Base-by-base conservation (phyloP, 2,329 filamentous ascomycete genomes). In the Thielaviopsis cerberus region DNA sequence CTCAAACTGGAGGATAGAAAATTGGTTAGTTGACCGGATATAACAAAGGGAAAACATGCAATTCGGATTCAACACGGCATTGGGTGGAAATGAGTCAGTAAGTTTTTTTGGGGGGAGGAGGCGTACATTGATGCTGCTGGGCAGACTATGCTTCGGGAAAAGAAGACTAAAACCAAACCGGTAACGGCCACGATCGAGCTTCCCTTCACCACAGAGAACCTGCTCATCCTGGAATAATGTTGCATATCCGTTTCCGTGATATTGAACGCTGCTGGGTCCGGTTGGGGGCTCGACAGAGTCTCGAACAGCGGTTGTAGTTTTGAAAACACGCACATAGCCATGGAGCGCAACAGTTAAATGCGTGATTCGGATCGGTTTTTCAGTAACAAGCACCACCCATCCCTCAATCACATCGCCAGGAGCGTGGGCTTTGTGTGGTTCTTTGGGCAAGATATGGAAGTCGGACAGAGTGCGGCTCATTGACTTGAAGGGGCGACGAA, bases 41-140 rank as follows among this genome's bases (percentile, higher is more conserved):
- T 48, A 54, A 23, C n/a, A 17, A 17, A 24, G 23, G 26, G 50
- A 50, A 53, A 30, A 50, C 51, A 54, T 1, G 25, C 25, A 51
- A 23, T 25, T 51, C 22, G 20, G 48, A 3, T 13, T 51, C 48
- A 23, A 24, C 4, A 11, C 20, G 4, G 48, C 48, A 23, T 24
- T 24, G 24, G 34, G 34, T 4, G 34, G 34, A 41, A 10, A 25
- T 48, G 34, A 41, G 22, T 3, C 45, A 50, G 27, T 45, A 15
- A 10, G 22, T 23, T 30, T 30, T n/a, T n/a, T n/a, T n/a, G n/a
- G n/a, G n/a, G 34, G 24, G 41, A 27, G 17, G 45, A 25, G 53
- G 75, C 86, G 67, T 78, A 96, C 91, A 72, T 94, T 90, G 66
- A 98, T 91, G 69, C 91, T 96, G 70, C 88, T 95, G n/a, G 87